Evolutionary conservation across 257 asterid species (phyloP), one percentile per base, ranked within the genome.

Genomic region (Salvia hispanica): DNA sequence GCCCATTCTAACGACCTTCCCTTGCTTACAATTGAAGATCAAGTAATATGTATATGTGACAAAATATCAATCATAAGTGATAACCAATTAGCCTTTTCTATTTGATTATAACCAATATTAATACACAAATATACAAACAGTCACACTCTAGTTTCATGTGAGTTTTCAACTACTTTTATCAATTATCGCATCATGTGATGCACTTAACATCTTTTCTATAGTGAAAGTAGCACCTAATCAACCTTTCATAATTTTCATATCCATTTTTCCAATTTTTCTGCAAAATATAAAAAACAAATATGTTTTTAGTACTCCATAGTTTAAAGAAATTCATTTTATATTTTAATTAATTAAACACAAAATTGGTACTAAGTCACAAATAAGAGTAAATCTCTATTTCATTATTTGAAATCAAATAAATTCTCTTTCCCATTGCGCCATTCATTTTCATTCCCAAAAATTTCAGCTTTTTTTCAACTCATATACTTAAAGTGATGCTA

Each of bases 401-500:
- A 2, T 1, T 25, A 25, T 2, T 25, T 25, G 2, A 25, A 25
- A 2, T 0, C 31, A 25, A 0, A 25, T 25, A 1, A 25, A 25
- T 25, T 25, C 31, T 25, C 31, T 25, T 25, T 25, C 31, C 31
- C 31, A 1, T 2, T 1, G 31, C 31, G 31, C 31, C 31, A 25
- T 25, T 25, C 31, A 25, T 25, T 25, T 25, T 25, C 31, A 25
- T 25, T 25, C 31, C 31, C 31, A 25, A 25, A 25, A 25, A 25
- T 25, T 25, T 25, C 31, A 25, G 31, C 31, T 25, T 25, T 25
- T 34, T 47, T 42, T 51, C 10, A 50, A 40, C 44, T n/a, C 18
- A 12, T 70, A 53, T 76, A 58, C 54, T 43, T 64, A 28, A 68
- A 16, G 60, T 62, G 70, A 14, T 79, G 21, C 65, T 39, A 33